Percentiles rank a stretch among this genome's conserved stretches.
Evolutionary conservation across 192 early-diverging fungal genomes (phyloP).

Genomic region (Coemansia asiatica): DNA sequence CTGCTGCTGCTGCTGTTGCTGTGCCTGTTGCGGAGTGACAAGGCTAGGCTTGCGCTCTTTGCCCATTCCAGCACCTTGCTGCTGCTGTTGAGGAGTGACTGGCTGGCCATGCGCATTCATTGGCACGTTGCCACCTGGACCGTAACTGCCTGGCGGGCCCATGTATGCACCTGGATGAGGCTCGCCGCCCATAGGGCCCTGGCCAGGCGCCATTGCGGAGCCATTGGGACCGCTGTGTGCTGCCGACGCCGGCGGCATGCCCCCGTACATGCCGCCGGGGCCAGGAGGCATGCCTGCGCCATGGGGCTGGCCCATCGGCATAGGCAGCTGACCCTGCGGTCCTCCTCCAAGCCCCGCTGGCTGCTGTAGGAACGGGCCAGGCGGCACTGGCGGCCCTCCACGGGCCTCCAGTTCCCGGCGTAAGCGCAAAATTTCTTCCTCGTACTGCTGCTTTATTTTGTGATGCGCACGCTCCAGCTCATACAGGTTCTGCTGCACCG

Average conservation of each 20-base stretch:
- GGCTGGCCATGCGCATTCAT: constrained; percentile 53
- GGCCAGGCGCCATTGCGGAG: constrained; percentile 39
- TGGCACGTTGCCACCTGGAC: constrained; percentile 50
- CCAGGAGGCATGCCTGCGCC: constrained; percentile 38
- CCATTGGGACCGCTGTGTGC: constrained; percentile 44
- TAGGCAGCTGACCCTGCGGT: constrained; percentile 60
- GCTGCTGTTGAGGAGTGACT: constrained; percentile 52
- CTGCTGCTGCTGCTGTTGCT: constrained; percentile 26
- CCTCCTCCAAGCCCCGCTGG: constrained; percentile 64
- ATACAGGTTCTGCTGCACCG: constrained; percentile 71
- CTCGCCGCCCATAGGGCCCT: constrained; percentile 32
- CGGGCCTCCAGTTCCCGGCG: constrained; percentile 81
- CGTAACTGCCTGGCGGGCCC: constrained; percentile 48
- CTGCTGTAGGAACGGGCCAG: constrained; percentile 57
- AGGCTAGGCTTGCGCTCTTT: constrained; percentile 54
- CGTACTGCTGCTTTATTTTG: constrained; percentile 78
- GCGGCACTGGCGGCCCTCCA: constrained; percentile 56
- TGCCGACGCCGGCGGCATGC: constrained; percentile 41
- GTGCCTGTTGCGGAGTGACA: constrained; percentile 37
- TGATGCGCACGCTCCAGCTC: constrained; percentile 84
- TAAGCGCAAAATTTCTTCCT: constrained; percentile 82
- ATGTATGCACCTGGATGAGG: constrained; percentile 44
- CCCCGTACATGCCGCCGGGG: constrained; percentile 42
- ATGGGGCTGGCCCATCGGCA: constrained; percentile 37
- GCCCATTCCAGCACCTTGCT: constrained; percentile 25